Evolutionary conservation across 2,329 filamentous ascomycete genomes (phyloP).

Genomic region (Dichotomopilus funicola): DNA sequence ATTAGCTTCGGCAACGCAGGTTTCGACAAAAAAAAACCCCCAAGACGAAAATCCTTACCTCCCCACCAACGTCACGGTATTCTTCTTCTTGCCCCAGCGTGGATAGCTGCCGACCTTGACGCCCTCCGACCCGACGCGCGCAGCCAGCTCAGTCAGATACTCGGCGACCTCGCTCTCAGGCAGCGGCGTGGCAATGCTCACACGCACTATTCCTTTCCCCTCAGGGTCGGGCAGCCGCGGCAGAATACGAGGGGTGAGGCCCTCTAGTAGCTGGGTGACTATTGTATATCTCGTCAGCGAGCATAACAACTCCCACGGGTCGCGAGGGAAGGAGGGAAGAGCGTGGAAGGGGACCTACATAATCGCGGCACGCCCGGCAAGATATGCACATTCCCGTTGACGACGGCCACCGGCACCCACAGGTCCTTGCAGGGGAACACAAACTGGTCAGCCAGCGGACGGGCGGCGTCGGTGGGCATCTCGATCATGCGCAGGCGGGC

Average conservation of each 20-base stretch:
- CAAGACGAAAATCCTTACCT: conserved; percentile 30
- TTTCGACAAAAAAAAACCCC: no score
- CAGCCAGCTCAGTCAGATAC: conserved; percentile 75
- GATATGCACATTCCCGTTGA: conserved; percentile 91
- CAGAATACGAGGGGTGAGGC: conserved; percentile 63
- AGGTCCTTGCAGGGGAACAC: conserved; percentile 73
- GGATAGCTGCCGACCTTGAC: conserved; percentile 96
- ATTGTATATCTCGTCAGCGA: neutral
- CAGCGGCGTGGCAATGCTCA: conserved; percentile 81
- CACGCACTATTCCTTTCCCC: conserved; percentile 69
- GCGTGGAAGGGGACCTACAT: conserved; percentile 41
- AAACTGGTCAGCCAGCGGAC: conserved; percentile 63
- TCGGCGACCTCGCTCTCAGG: conserved; percentile 78
- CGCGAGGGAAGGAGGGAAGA: neutral
- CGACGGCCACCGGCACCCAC: conserved; percentile 85
- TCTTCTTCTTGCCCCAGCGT: conserved; percentile 77
- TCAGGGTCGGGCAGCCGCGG: conserved; percentile 72
- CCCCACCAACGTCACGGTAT: conserved; percentile 84
- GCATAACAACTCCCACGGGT: neutral
- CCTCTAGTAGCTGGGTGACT: conserved; percentile 70
- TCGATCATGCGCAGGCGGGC: conserved; percentile 89
- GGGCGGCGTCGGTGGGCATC: conserved; percentile 66
- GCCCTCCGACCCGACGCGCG: conserved; percentile 63
- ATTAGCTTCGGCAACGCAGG: no score
- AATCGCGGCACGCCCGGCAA: conserved; percentile 82